These are phyloP conservation scores for Erythrobasidium hasegawianum DNA, from an alignment of 1,284 basidiomycete species.

Conservation along the genomic window DNA sequence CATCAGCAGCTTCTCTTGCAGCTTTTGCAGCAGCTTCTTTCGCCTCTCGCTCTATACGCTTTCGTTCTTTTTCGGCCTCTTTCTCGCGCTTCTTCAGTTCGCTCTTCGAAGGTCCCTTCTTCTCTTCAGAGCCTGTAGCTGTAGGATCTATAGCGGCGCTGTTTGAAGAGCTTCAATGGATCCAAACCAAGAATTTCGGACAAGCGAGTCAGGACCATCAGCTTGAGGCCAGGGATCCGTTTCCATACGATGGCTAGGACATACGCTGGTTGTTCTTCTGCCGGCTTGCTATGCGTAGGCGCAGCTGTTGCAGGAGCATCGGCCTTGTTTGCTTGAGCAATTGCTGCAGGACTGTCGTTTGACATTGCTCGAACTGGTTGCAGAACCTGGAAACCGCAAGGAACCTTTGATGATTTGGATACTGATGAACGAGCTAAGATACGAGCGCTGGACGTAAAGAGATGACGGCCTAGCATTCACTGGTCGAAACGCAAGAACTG, in stretches of 20 bases:
- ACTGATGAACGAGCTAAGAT: too few relatives aligned
- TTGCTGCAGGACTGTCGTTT: constrained; percentile 15
- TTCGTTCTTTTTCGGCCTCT: constrained; percentile 71
- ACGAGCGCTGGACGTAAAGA: too few relatives aligned
- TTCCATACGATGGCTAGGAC: background rate
- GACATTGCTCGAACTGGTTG: background rate
- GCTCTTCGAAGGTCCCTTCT: constrained; percentile 65
- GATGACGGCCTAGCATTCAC: too few relatives aligned
- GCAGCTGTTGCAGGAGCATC: constrained; percentile 14
- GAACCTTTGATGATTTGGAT: too few relatives aligned
- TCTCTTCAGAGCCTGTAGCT: constrained; percentile 16
- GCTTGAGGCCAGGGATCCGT: background rate
- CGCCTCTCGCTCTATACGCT: constrained; percentile 72
- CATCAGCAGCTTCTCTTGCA: constrained; percentile 68
- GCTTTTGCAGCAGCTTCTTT: constrained; percentile 72
- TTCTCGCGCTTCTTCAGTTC: constrained; percentile 91
- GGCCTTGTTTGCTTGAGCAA: constrained; percentile 27
- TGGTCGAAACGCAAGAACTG: too few relatives aligned
- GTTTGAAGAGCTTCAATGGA: constrained; percentile 7
- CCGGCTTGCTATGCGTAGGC: constrained; percentile 26
- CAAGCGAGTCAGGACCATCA: constrained; percentile 17
- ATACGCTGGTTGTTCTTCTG: constrained; percentile 29
- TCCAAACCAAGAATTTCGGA: background rate
- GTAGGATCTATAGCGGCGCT: constrained; percentile 25
- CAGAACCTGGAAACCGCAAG: background rate